Evolutionary conservation across 2,329 filamentous ascomycete species (phyloP), one percentile per base, ranked within the genome.

Genomic region (Ascochyta clinopodiicola): DNA sequence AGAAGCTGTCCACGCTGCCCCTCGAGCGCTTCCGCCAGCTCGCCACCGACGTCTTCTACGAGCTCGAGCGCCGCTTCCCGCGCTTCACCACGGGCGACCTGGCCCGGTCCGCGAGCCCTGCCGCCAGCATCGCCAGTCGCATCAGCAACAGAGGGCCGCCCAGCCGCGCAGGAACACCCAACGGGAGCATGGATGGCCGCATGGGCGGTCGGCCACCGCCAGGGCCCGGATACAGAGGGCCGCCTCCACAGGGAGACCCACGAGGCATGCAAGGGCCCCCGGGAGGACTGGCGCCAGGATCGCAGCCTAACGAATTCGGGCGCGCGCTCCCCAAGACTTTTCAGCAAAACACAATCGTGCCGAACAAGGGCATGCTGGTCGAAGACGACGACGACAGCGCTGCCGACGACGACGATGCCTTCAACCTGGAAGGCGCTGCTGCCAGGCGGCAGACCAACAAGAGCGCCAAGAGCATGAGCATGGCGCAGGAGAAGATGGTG

Each of bases 341-440:
- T 63, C 93, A 96, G 72, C 94, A 90, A 72, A 98, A 96, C 72
- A 98, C 92, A 0, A 96, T 98, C 68, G 90, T 98, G 29, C 95
- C 95, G 0, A 98, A 97, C 73, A 99, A 98, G 78, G 96, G 94
- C 69, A 97, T 91, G 0, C 93, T 98, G 88, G 87, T 98, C 1
- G 95, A 99, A 75, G 95, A 98, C 72, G 91, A 91, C 61, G 78
- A 78, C 54, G 80, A 78, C 51, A 82, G 81, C 19, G 78, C 77
- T 19, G 83, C 84, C 15, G 85, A 78, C 71, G 79, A 80, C 12
- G 82, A 87, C 37, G 69, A 88, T 50, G 82, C 85, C 2, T 90
- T 90, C 72, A 84, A 83, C 15, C 70, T 88, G 35, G 85, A 87
- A 47, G 73, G 70, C 15, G 74, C 73, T 37, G 72, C 73, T 10